These are phyloP conservation scores for Spergularia azorica DNA, from an alignment of 179 eudicot species.

Conservation along the genomic window DNA sequence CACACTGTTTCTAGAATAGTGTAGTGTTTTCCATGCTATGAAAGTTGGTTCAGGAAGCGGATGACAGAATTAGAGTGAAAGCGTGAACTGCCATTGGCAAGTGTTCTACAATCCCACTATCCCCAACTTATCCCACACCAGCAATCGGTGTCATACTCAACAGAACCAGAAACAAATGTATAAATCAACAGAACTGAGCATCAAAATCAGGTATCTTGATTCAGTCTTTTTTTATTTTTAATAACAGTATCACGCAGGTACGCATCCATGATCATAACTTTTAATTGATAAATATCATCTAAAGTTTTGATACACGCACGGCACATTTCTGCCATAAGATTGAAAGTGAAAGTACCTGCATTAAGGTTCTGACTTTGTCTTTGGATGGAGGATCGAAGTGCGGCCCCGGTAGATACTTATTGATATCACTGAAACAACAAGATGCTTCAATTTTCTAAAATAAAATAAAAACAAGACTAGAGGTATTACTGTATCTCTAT, in stretches of 20 bases:
- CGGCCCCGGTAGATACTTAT: slow-evolving; percentile 85
- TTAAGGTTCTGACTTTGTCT: slow-evolving; percentile 57
- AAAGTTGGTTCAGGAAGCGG: neutral
- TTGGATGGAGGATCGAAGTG: slow-evolving; percentile 93
- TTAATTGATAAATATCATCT: neutral
- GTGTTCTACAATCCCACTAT: neutral
- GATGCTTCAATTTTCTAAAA: neutral
- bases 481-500: neutral
- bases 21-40: too few species aligned
- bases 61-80: neutral
- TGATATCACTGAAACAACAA: slow-evolving; percentile 63
- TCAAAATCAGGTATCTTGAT: too few species aligned
- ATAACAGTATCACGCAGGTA: too few species aligned
- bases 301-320: neutral
- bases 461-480: neutral
- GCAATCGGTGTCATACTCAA: too few species aligned
- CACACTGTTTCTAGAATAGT: too few species aligned
- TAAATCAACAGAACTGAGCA: too few species aligned
- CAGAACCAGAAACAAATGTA: too few species aligned
- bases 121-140: too few species aligned
- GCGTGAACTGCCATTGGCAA: neutral
- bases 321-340: neutral
- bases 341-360: slow-evolving; percentile 53
- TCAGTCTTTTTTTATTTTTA: too few species aligned
- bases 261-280: neutral